These are phyloP conservation scores for Cryptococcus sp. DNA, from an alignment of 1,284 basidiomycete genomes.

Conservation along the genomic window DNA sequence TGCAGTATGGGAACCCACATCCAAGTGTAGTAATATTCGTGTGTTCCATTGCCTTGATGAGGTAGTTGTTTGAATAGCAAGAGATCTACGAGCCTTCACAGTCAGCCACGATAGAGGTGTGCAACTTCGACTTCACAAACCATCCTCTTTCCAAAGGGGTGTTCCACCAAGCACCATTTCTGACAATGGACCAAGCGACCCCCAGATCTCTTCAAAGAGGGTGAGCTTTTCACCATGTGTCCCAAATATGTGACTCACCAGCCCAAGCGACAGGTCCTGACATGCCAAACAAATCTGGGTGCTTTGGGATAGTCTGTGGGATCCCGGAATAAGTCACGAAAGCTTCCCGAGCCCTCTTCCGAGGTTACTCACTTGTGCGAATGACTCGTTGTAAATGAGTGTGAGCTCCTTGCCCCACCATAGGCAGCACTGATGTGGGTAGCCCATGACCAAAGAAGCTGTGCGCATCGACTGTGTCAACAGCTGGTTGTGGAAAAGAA, in stretches of 20 bases:
- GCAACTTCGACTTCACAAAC: conserved; percentile 16
- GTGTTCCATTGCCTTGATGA: conserved; percentile 28
- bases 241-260: conserved; percentile 23
- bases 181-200: conserved; percentile 40
- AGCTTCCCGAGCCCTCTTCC: background rate
- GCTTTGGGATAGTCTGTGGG: conserved; percentile 36
- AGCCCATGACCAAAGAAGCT: conserved; percentile 39
- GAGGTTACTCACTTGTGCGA: conserved; percentile 27
- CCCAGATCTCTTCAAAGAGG: conserved; percentile 39
- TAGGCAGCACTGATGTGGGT: conserved; percentile 43
- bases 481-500: background rate
- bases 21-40: conserved; percentile 38
- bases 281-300: conserved; percentile 47
- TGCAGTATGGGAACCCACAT: conserved; percentile 47
- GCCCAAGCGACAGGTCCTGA: conserved; percentile 43
- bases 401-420: conserved; percentile 51
- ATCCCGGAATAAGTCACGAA: conserved; percentile 7
- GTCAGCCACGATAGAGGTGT: conserved; percentile 5
- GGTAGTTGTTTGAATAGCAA: conserved; percentile 37
- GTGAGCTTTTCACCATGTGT: background rate
- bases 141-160: conserved; percentile 46
- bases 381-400: conserved; percentile 48
- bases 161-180: conserved; percentile 44
- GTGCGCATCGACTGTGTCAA: background rate
- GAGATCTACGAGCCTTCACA: conserved; percentile 26